Evolutionary conservation across 768 basidiomycete species (phyloP).

Genomic region (Phanerochaete sordida): DNA sequence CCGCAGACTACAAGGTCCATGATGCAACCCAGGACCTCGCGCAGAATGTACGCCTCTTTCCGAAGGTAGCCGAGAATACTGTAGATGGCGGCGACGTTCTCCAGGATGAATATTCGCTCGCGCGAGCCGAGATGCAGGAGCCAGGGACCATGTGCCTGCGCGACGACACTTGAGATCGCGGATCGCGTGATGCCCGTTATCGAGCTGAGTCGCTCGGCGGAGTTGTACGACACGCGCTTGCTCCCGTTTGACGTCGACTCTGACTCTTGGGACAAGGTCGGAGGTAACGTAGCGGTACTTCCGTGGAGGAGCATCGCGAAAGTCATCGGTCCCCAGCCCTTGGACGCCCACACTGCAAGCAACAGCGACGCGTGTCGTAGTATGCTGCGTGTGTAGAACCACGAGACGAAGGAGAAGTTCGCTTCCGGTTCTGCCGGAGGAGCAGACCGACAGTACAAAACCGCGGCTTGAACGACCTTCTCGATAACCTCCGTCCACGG

Average conservation of each 20-base stretch:
- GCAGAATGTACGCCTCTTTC: constrained; percentile 83
- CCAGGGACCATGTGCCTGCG: constrained; percentile 85
- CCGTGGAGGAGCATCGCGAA: constrained; percentile 73
- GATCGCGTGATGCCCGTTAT: constrained; percentile 70
- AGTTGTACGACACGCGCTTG: constrained; percentile 34
- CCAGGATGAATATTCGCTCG: constrained; percentile 70
- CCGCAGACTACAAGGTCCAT: constrained; percentile 86
- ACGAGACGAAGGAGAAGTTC: constrained; percentile 59
- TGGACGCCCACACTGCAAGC: constrained; percentile 79
- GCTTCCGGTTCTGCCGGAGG: constrained; percentile 45
- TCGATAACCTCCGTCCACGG: constrained; percentile 77
- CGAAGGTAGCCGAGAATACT: constrained; percentile 79
- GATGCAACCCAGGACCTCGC: constrained; percentile 82
- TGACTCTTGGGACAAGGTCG: constrained; percentile 47
- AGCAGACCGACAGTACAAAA: constrained; percentile 57
- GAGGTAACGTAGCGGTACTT: constrained; percentile 55
- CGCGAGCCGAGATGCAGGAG: constrained; percentile 72
- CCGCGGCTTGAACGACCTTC: constrained; percentile 60
- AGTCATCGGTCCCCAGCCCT: constrained; percentile 81
- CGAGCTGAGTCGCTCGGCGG: constrained; percentile 61
- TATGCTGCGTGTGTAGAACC: constrained; percentile 63
- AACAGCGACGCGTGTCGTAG: constrained; percentile 73
- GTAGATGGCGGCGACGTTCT: constrained; percentile 71
- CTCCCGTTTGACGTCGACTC: constrained; percentile 23
- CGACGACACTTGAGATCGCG: constrained; percentile 60